Conservation (phyloP, 2,329 filamentous ascomycete genomes). For the Didymella pinodella region DNA sequence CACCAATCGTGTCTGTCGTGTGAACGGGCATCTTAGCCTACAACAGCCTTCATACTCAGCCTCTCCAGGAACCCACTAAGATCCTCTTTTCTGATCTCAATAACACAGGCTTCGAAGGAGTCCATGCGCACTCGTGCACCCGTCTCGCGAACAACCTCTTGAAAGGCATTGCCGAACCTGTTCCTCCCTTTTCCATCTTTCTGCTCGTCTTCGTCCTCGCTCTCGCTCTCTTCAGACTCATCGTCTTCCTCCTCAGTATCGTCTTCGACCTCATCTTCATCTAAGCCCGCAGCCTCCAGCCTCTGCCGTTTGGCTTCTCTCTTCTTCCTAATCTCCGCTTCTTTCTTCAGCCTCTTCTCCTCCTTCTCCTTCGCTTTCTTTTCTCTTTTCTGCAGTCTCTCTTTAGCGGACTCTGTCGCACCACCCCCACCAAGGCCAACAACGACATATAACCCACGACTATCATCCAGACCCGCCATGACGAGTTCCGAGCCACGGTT, state of each 20-base stretch:
- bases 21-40: conserved; percentile 51
- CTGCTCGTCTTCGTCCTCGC: conserved; percentile 62
- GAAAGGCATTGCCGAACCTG: conserved; percentile 92
- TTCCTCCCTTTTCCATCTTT: conserved; percentile 79
- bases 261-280: conserved; percentile 63
- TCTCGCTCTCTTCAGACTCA: conserved; percentile 66
- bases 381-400: conserved; percentile 72
- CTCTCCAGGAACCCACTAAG: conserved; percentile 88
- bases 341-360: conserved; percentile 58
- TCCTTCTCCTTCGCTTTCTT: conserved; percentile 66
- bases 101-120: conserved; percentile 96
- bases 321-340: conserved; percentile 69
- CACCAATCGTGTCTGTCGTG: neutral
- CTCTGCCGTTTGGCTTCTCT: conserved; percentile 55
- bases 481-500: conserved; percentile 83
- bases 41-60: conserved; percentile 88
- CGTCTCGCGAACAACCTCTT: conserved; percentile 92
- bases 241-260: conserved; percentile 58
- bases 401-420: conserved; percentile 65
- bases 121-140: conserved; percentile 90
- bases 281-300: conserved; percentile 64
- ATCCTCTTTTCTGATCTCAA: conserved; percentile 98
- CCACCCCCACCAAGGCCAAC: conserved; percentile 91
- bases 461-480: conserved; percentile 87
- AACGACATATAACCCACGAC: conserved; percentile 85